Conservation (phyloP, 371 early-diverging fungal species). For the Mucor mucedo region DNA sequence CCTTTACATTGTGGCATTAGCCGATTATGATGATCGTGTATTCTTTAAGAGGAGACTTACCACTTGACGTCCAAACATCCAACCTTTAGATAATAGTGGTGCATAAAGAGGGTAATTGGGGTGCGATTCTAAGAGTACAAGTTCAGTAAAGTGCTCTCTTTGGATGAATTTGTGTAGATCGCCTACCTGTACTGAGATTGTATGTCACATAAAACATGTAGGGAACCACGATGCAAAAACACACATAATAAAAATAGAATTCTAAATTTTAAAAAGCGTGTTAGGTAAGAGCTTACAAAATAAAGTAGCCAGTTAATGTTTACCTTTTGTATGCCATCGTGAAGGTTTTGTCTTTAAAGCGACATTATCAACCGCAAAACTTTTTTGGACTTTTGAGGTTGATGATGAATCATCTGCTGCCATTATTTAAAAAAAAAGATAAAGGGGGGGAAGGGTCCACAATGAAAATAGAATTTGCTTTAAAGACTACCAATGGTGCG, state of each 20-base stretch:
- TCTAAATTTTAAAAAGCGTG: constrained; percentile 38
- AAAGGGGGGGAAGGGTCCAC: background rate
- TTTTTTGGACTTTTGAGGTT: background rate
- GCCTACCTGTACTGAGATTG: constrained; percentile 62
- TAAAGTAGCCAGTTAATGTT: background rate
- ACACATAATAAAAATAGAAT: constrained; percentile 77
- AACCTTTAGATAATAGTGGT: constrained; percentile 65
- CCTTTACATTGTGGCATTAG: constrained; percentile 32
- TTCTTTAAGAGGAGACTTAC: constrained; percentile 50
- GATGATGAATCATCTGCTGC: background rate
- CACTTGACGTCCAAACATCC: constrained; percentile 66
- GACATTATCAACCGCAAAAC: background rate
- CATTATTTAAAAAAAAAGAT: background rate
- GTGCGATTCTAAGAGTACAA: constrained; percentile 37
- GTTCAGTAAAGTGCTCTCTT: too few relatives aligned
- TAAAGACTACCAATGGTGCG: too few relatives aligned
- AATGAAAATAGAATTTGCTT: too few relatives aligned
- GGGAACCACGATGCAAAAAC: constrained; percentile 59
- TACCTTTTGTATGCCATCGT: constrained; percentile 49
- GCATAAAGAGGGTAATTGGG: constrained; percentile 64
- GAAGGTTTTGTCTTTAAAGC: constrained; percentile 19
- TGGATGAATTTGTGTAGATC: background rate
- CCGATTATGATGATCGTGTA: background rate
- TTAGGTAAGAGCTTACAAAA: background rate
- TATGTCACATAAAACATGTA: constrained; percentile 72